These are phyloP conservation scores for Diplosphaera chodatii DNA, from an alignment of 139 green algal genomes.

Conservation along the genomic window DNA sequence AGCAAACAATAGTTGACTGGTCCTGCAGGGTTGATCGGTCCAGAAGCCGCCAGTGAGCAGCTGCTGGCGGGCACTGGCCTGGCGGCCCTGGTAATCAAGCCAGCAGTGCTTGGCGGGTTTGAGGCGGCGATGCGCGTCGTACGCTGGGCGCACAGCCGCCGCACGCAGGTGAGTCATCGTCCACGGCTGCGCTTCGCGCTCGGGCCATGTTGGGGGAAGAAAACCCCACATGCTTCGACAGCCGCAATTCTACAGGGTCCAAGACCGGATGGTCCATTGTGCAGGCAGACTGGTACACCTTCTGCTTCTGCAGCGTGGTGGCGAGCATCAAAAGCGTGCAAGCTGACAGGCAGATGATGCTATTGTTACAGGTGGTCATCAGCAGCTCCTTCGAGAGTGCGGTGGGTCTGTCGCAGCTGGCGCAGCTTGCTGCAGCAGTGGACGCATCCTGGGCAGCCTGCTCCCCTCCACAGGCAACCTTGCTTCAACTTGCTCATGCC, in stretches of 20 bases:
- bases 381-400: conserved; percentile 76
- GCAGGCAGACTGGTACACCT: too few relatives aligned
- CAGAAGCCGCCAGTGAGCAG: neutral
- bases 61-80: conserved; percentile 18
- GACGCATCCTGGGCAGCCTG: conserved; percentile 20
- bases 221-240: too few relatives aligned
- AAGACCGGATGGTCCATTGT: too few relatives aligned
- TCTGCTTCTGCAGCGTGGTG: too few relatives aligned
- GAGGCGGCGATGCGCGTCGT: conserved; percentile 40
- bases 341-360: too few relatives aligned
- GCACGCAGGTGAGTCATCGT: conserved; percentile 35
- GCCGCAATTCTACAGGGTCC: too few relatives aligned
- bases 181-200: too few relatives aligned
- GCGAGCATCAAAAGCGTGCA: too few relatives aligned
- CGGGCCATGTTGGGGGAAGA: too few relatives aligned
- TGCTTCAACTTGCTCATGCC: too few relatives aligned
- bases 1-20: too few relatives aligned
- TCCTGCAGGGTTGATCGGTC: conserved; percentile 17
- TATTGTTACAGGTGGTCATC: conserved; percentile 42
- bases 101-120: conserved; percentile 61
- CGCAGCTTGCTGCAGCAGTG: conserved; percentile 51
- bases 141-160: conserved; percentile 22
- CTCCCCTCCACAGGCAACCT: too few relatives aligned
- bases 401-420: conserved; percentile 50
- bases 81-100: conserved; percentile 73